Evolutionary conservation across 805 yeast species (phyloP), one percentile per base, ranked within the genome.

Genomic region (Lipomyces yamadae): DNA sequence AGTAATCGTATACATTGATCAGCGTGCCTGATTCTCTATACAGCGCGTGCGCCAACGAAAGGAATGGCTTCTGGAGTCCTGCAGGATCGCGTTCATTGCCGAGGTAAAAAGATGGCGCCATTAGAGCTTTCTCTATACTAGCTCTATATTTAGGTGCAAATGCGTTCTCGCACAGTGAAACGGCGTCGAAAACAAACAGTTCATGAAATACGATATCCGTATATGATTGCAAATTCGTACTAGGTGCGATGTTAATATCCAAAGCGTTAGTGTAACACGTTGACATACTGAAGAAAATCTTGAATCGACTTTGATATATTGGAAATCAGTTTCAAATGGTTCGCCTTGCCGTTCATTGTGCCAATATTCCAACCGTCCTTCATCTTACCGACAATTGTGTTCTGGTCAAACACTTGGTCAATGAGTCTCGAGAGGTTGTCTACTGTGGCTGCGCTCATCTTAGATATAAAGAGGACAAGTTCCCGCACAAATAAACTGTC

Each of bases 1-100:
- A 70, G 48, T 56, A 70, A 34, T 70, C 72, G 50, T 60, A 63
- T n/a, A 61, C 30, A 35, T 70, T 70, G 29, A 70, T 61, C 30
- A 63, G 39, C 29, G 61, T 30, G 6, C 69, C 69, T 6, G 72
- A 67, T 50, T 70, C 72, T 18, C 63, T 60, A 39, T 70, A 69
- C 39, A 70, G 48, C 11, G 53, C 11, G 42, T 67, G 67, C 13
- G 70, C 70, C 13, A 37, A 30, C n/a, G 65, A 67, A 7, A 65
- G 10, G 39, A 55, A 24, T 15, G 65, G 69, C 35, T 45, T 52
- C 15, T 57, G 54, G 7, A 45, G 15, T 4, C 3, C 37, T 13
- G 55, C 33, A n/a, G 34, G 15, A 13, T 30, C 39, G 35, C 33
- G 50, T 18, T 10, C 42, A 2, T 29, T 18, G 53, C 63, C 61